Conservation (phyloP, 306 rosid species). For the Trifolium fragiferum region DNA sequence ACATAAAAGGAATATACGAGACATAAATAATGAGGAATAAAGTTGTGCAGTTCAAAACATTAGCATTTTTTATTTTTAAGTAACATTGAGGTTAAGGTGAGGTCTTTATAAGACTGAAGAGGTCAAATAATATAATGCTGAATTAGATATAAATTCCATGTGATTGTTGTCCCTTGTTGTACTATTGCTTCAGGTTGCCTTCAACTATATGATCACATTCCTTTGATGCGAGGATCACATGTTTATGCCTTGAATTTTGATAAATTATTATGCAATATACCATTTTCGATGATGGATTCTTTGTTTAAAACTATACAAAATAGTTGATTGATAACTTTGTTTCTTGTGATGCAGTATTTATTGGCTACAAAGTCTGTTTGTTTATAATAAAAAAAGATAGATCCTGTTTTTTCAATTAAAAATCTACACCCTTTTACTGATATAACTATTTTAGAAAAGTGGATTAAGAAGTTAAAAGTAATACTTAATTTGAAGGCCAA, state of each 20-base stretch:
- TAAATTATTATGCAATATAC: conserved; percentile 9
- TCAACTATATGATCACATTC: conserved; percentile 34
- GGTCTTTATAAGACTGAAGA: background rate
- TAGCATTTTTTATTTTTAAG: background rate
- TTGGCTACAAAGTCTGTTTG: background rate
- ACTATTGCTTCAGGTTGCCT: conserved; percentile 6
- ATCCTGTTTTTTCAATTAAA: background rate
- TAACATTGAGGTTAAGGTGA: conserved; percentile 28
- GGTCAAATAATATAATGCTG: conserved; percentile 14
- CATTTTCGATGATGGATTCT: background rate
- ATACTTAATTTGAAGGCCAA: too few relatives aligned
- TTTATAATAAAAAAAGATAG: background rate
- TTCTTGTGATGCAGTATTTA: background rate
- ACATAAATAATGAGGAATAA: conserved; percentile 18
- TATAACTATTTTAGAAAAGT: background rate
- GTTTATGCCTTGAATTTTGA: conserved; percentile 21
- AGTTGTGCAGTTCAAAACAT: conserved; percentile 21
- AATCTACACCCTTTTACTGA: background rate
- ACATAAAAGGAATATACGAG: background rate
- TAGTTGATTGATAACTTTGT: background rate
- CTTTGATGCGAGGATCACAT: too few relatives aligned
- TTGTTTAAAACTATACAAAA: background rate
- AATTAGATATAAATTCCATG: conserved; percentile 33
- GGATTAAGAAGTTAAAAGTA: background rate
- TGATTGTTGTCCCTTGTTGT: conserved; percentile 34